A percentile compares a stretch with the other conserved stretches of the same genome.
Evolutionary conservation across 2,329 filamentous ascomycete species (phyloP).

Genomic region (Aspergillus unguis): DNA sequence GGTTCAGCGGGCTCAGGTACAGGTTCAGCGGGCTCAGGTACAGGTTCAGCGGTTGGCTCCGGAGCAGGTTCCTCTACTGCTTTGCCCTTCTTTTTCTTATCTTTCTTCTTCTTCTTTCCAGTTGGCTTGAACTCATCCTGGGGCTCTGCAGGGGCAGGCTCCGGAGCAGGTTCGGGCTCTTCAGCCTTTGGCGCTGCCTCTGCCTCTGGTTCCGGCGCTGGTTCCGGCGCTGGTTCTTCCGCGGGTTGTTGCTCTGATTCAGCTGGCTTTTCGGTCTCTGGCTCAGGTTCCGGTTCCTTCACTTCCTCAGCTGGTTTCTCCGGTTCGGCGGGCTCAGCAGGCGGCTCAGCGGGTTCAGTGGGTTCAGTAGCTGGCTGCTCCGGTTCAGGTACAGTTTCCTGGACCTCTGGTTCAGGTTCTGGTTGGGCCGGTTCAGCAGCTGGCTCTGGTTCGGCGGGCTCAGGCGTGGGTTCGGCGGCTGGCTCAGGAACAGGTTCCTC

Average conservation of each 20-base stretch:
- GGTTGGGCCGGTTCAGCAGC: background rate
- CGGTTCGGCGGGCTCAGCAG: too few relatives aligned
- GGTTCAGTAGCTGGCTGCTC: too few relatives aligned
- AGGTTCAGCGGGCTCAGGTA: background rate
- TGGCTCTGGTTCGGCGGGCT: background rate
- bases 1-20: background rate
- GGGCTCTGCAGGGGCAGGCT: too few relatives aligned
- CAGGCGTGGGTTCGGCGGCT: too few relatives aligned
- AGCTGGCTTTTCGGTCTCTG: too few relatives aligned
- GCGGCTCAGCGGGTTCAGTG: too few relatives aligned
- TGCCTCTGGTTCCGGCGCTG: background rate
- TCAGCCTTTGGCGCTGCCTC: background rate
- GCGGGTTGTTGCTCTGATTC: too few relatives aligned
- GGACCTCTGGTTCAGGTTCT: slow-evolving; percentile 4
- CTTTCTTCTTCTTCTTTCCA: background rate
- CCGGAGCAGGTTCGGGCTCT: background rate
- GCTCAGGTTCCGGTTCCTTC: background rate
- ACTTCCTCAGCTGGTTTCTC: too few relatives aligned
- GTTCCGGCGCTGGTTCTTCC: too few relatives aligned
- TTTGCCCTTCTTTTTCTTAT: background rate
- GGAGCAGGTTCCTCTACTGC: background rate
- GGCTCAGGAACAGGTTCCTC: too few relatives aligned
- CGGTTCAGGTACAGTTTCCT: too few relatives aligned
- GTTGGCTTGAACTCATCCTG: background rate
- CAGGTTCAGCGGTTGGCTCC: too few relatives aligned